phyloP scores from a whole-genome alignment of 352 stramenopile genomes.

The Plasmopara halstedii region DNA sequence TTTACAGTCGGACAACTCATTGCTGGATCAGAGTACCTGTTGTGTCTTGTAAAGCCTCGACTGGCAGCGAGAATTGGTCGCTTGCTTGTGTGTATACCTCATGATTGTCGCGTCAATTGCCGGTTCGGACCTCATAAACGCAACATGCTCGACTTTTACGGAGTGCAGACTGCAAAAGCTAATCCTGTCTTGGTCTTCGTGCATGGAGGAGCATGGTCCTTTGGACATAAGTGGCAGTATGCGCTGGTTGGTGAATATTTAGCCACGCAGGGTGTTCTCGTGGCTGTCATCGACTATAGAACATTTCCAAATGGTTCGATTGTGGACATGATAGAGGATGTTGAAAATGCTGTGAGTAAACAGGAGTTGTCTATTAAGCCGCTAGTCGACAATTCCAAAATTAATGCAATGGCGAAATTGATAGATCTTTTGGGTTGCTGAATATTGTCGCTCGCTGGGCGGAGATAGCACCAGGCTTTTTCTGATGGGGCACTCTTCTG shows the following conservation, averaged over 20 bases:
- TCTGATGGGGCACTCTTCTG: slow-evolving; percentile 62
- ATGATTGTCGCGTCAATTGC: slow-evolving; percentile 20
- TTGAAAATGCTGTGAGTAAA: slow-evolving; percentile 53
- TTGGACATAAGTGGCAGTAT: slow-evolving; percentile 77
- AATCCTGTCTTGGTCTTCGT: slow-evolving; percentile 87
- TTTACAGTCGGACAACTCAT: slow-evolving; percentile 42
- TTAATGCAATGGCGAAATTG: not conserved
- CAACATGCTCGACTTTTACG: slow-evolving; percentile 58
- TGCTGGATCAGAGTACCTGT: slow-evolving; percentile 42
- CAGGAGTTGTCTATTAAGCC: too few relatives aligned
- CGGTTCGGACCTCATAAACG: slow-evolving; percentile 43
- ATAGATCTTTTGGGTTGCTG: slow-evolving; percentile 50
- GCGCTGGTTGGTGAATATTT: slow-evolving; percentile 55
- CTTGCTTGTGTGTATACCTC: slow-evolving; percentile 32
- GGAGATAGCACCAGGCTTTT: slow-evolving; percentile 44
- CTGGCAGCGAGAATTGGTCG: slow-evolving; percentile 35
- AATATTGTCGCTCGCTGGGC: slow-evolving; percentile 36
- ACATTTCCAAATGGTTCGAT: slow-evolving; percentile 84
- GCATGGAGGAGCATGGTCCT: slow-evolving; percentile 84
- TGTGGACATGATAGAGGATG: slow-evolving; percentile 84
- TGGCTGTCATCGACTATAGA: slow-evolving; percentile 86
- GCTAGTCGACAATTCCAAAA: too few relatives aligned
- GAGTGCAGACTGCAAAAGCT: slow-evolving; percentile 12
- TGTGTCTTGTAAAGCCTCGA: slow-evolving; percentile 45
- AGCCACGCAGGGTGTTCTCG: slow-evolving; percentile 51